These are phyloP conservation scores for Hypoxylon sp. DNA, from an alignment of 2,329 filamentous ascomycete species.

Conservation along the genomic window DNA sequence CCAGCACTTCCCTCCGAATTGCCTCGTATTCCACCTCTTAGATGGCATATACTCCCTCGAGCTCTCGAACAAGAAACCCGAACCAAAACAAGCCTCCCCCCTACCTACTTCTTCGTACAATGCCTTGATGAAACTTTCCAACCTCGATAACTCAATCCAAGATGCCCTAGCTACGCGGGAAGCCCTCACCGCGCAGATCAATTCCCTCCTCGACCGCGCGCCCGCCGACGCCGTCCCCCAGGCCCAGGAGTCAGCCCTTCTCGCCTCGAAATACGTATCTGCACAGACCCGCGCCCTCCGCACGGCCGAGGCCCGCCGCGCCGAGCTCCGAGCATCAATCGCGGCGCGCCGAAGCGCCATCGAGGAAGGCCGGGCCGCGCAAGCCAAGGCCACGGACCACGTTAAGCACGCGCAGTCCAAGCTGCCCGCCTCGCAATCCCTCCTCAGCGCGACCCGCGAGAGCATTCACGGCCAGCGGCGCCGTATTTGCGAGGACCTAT, in stretches of 20 bases:
- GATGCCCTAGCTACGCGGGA: constrained; percentile 85
- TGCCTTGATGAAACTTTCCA: constrained; percentile 86
- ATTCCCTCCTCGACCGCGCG: constrained; percentile 61
- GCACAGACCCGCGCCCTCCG: constrained; percentile 75
- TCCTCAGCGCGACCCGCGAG: constrained; percentile 69
- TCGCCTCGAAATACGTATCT: constrained; percentile 67
- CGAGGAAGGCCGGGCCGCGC: constrained; percentile 67
- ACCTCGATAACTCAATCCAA: constrained; percentile 89
- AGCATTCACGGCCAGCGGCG: constrained; percentile 86
- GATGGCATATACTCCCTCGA: constrained; percentile 90
- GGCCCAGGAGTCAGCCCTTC: constrained; percentile 61
- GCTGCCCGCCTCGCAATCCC: constrained; percentile 65
- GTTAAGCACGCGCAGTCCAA: constrained; percentile 71
- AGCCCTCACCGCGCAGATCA: constrained; percentile 82
- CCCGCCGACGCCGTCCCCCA: constrained; percentile 59
- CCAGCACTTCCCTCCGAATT: constrained; percentile 82
- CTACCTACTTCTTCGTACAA: constrained; percentile 83
- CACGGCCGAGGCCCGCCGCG: constrained; percentile 69
- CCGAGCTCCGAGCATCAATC: constrained; percentile 76
- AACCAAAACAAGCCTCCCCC: constrained; percentile 64
- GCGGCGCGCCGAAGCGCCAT: constrained; percentile 75
- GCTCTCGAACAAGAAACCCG: constrained; percentile 64
- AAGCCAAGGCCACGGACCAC: constrained; percentile 69
- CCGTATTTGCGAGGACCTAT: constrained; percentile 86
- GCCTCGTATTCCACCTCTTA: constrained; percentile 83